Base-by-base conservation (phyloP, 2,329 filamentous ascomycete species). In the Aspergillus udagawae region DNA sequence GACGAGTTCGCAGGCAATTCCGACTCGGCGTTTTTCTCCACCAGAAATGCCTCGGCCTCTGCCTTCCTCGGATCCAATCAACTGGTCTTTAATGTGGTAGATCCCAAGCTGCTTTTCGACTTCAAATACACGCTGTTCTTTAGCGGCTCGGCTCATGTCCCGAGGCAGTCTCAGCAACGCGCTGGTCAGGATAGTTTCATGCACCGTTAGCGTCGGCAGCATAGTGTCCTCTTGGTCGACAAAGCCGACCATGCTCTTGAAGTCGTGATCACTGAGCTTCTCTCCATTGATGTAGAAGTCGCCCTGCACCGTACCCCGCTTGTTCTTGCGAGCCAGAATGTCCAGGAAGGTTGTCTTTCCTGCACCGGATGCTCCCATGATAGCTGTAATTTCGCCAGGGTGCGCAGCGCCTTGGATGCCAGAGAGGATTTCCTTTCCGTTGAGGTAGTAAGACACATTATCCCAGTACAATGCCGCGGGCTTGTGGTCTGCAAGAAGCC, bases 161-260 rank as follows among this genome's bases (percentile, higher is more conserved):
- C 87, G 87, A 3, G 94, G 94, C n/a, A 99, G 82, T 65, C 95
- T 87, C 51, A 99, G 84, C 20, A 97, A 79, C 27, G 94, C 94
- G 68, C 93, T 97, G 66, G 90, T 97, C 62, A 97, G 80, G 60
- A 99, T 99, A 0, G 94, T 99, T 75, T 99, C 94, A 73, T 99
- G 94, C 8, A 99, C 94, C 0, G 94, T 99, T 64, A 99, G 80
- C 0, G 94, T 99, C 0, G 94, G 88, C 47, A 99, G 82, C 87
- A 99, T 93, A 4, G 93, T 96, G 70, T 99, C 94, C 70, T 99
- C 94, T 76, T 99, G 94, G 67, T 99, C 94, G 44, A 99, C 94
- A 67, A 97, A 99, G 23, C 95, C 94, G 63, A 97, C 89, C 52
- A 97, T 91, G 60, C 86, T 92, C 70, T 90, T 91, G 77, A 94